Base-by-base conservation (phyloP, 345 rosid genomes). In the Geranium brycei region DNA sequence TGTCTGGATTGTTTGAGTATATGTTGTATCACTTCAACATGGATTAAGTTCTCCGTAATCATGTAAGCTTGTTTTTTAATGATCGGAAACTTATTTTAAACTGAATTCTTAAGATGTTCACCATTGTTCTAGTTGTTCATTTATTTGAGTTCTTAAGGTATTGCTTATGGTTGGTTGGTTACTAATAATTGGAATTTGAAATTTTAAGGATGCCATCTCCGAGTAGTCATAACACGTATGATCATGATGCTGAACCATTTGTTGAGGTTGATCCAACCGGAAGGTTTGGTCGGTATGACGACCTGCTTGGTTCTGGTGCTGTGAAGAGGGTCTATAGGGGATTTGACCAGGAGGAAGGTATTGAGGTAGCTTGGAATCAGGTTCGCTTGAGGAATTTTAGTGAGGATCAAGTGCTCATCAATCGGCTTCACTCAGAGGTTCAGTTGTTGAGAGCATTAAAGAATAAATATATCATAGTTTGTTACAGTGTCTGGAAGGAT, bases 361-460 rank as follows among this genome's bases (percentile, higher is more conserved):
- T 79, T 38, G 91, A 85, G 73, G 91, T 85, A 68, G 91, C 88
- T 4, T 85, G 91, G 91, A 85, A 85, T 72, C 88, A 81, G 73
- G 91, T 83, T 51, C 76, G 79, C 55, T 67, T 85, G 74, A 68
- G 80, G 51, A 75, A 75, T 32, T 81, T 81, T 62, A 70, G 69
- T 16, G 82, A 78, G 12, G 85, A 85, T 62, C 82, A 82, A 0
- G 71, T 72, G 38, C 64, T 86, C 62, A 75, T 86, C 69, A 78
- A 75, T 17, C 60, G 88, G 75, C 82, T 86, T 31, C 75, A 76
- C 67, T 83, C 86, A 0, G 91, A 86, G 80, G 91, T 80, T 64
- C 62, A 78, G 73, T 72, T 86, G 75, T 78, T 86, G 74, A 81
- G 88, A 63, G 62, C 85, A 0, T 66, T 83, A 78, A 75, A 75